A percentile compares a stretch with the other conserved stretches of the same genome.
phyloP scores from a whole-genome alignment of 192 early-diverging fungal species.

The Nowakowskiella sp. region DNA sequence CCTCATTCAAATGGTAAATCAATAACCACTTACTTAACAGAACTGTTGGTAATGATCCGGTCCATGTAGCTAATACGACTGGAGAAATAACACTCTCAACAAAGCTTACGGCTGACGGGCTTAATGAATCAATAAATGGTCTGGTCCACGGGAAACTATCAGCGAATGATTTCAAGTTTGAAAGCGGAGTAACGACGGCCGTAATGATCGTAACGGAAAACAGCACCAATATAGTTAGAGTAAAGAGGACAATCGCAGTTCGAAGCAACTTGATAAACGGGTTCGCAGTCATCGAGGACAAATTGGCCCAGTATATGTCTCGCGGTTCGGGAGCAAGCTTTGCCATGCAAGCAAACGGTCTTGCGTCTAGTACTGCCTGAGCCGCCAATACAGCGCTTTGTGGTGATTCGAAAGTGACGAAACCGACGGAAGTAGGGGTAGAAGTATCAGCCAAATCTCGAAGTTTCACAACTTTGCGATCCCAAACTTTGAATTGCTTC shows the following conservation, averaged over 20 bases:
- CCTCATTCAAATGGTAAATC: neutral
- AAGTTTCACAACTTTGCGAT: slow-evolving; percentile 23
- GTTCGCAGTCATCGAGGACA: slow-evolving; percentile 32
- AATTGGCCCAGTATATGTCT: slow-evolving; percentile 49
- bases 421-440: slow-evolving; percentile 34
- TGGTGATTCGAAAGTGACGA: slow-evolving; percentile 54
- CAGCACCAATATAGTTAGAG: slow-evolving; percentile 27
- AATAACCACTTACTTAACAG: slow-evolving; percentile 21
- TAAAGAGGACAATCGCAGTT: slow-evolving; percentile 19
- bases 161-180: slow-evolving; percentile 20
- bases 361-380: slow-evolving; percentile 30
- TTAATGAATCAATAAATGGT: slow-evolving; percentile 21
- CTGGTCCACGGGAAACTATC: slow-evolving; percentile 25
- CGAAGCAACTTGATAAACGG: slow-evolving; percentile 43
- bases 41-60: slow-evolving; percentile 33
- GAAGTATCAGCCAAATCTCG: slow-evolving; percentile 25
- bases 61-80: slow-evolving; percentile 38
- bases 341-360: slow-evolving; percentile 42
- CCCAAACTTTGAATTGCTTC: slow-evolving; percentile 32
- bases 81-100: slow-evolving; percentile 39
- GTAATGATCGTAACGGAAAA: slow-evolving; percentile 28
- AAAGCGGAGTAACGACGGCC: slow-evolving; percentile 20
- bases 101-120: slow-evolving; percentile 21
- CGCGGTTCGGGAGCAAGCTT: slow-evolving; percentile 46
- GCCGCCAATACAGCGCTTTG: slow-evolving; percentile 43